Conservation (phyloP, 2,329 filamentous ascomycete species). For the Stemphylium beticola region DNA sequence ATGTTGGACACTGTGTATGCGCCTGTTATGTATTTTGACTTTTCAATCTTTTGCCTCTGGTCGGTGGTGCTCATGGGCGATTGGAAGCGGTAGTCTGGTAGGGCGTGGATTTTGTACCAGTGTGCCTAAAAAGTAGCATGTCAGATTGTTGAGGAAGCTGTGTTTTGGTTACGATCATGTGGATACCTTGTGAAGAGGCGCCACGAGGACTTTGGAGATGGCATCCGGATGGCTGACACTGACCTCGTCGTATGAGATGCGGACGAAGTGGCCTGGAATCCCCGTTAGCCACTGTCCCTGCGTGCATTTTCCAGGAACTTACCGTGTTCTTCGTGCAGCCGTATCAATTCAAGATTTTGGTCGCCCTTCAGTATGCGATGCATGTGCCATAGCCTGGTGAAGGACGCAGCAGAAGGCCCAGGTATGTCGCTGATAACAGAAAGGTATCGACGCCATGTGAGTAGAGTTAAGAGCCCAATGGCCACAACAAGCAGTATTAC, state of each 20-base stretch:
- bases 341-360: constrained; percentile 41
- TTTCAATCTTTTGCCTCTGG: constrained; percentile 42
- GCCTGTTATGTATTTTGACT: constrained; percentile 17
- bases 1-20: constrained; percentile 38
- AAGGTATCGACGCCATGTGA: constrained; percentile 53
- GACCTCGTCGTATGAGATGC: constrained; percentile 54
- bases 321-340: constrained; percentile 50
- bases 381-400: constrained; percentile 48
- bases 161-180: neutral
- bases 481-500: neutral
- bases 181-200: constrained; percentile 41
- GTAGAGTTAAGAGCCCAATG: neutral
- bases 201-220: constrained; percentile 46
- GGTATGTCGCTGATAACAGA: constrained; percentile 52
- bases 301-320: constrained; percentile 6
- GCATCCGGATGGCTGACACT: constrained; percentile 53
- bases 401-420: constrained; percentile 51
- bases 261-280: constrained; percentile 44
- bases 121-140: constrained; percentile 16
- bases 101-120: constrained; percentile 46
- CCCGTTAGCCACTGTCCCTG: constrained; percentile 26
- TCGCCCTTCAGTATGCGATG: constrained; percentile 49
- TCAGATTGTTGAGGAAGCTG: neutral
- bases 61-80: constrained; percentile 51
- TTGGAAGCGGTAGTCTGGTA: constrained; percentile 52